Evolutionary conservation across 164 flowering plant genomes (phyloP).

Genomic region (Buxus sempervirens): DNA sequence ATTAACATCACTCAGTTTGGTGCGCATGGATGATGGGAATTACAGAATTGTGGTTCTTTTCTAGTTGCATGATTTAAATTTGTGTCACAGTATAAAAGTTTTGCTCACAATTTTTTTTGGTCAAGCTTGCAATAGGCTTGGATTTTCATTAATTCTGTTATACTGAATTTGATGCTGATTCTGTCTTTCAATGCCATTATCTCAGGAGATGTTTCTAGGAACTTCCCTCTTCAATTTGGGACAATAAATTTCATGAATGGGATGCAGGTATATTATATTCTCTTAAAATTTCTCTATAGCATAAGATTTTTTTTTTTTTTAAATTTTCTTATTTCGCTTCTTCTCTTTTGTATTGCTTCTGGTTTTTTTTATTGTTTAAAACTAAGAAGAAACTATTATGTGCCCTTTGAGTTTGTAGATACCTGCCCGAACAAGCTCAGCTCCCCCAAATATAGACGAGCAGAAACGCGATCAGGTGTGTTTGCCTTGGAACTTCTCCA

Average conservation of each 20-base stretch:
- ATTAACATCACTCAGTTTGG: background rate
- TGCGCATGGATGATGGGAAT: too few relatives aligned
- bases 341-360: background rate
- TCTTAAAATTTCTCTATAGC: too few relatives aligned
- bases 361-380: background rate
- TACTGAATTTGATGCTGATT: background rate
- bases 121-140: background rate
- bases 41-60: background rate
- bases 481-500: background rate
- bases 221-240: conserved; percentile 23
- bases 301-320: background rate
- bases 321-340: background rate
- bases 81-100: background rate
- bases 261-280: conserved; percentile 18
- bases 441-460: conserved; percentile 95
- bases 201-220: background rate
- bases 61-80: background rate
- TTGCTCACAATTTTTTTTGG: background rate
- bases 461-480: conserved; percentile 82
- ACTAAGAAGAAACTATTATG: background rate
- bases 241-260: conserved; percentile 20
- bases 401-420: conserved; percentile 39
- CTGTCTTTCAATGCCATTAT: background rate
- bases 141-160: background rate
- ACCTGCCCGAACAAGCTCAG: conserved; percentile 94